Base-by-base conservation (phyloP, 2,329 filamentous ascomycete species). In the Paecilomyces sp. region DNA sequence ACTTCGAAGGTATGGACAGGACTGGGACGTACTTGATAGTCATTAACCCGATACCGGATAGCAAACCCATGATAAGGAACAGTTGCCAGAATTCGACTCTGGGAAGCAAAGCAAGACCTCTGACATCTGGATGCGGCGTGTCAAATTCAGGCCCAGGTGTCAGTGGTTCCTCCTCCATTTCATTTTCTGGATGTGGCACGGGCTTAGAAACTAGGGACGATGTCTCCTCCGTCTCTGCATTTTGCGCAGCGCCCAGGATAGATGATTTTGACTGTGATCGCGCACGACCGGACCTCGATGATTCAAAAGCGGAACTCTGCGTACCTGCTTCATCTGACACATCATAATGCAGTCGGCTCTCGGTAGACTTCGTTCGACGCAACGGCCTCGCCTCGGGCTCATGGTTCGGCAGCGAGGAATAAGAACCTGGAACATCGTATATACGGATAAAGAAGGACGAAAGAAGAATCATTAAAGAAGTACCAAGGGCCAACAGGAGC, bases 21-120 rank as follows among this genome's bases (percentile, higher is more conserved):
- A 30, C 18, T 22, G 22, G 25, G 47, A 66, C 89, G 75, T 82
- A 96, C 92, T 99, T 99, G 77, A 99, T 99, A 0, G 93, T 97
- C 94, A 99, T 99, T 65, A 99, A 79, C 11, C 94, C 94, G 67
- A 97, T 89, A 57, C 94, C 94, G 4, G 92, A 91, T 63, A 97
- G 80, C n/a, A 97, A 84, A 47, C 88, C 92, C 83, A 99, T 90
- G 65, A 96, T 86, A 60, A 84, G 75, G 74, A 95, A 97, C 30
- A 96, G 78, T 69, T 95, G 89, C 92, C 92, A 97, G 75, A 97
- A 99, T 65, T 95, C 89, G 55, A 87, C 68, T 62, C 83, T 86
- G 57, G 80, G 80, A 33, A 96, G 77, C 70, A 99, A 82, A 15
- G 83, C 82, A 70, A 91, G 80, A 64, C 94, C 94, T 72, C 93